Evolutionary conservation across 2,329 filamentous ascomycete species (phyloP).

Genomic region (Aspergillus fumigatus): DNA sequence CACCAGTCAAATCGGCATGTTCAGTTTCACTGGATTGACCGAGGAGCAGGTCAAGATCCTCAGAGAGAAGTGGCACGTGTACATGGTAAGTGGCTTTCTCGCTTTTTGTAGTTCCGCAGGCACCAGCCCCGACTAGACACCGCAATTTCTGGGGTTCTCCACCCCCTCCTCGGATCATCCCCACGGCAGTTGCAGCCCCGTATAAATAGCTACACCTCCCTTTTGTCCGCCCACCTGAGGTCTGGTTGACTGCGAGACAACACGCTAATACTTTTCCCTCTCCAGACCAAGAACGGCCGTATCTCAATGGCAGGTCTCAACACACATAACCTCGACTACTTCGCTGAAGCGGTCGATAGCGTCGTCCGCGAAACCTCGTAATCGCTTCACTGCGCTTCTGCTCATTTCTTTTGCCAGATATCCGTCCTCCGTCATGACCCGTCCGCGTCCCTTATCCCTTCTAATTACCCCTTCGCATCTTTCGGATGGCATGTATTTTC

Average conservation of each 20-base stretch:
- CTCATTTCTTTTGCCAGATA: slow-evolving; percentile 6
- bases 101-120: background rate
- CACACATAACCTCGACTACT: slow-evolving; percentile 85
- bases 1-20: slow-evolving; percentile 99
- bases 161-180: background rate
- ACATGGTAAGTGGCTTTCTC: slow-evolving; percentile 38
- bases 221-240: too few species aligned
- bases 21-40: slow-evolving; percentile 67
- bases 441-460: slow-evolving; percentile 1
- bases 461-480: slow-evolving; percentile 1
- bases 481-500: background rate
- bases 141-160: background rate
- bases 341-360: slow-evolving; percentile 82
- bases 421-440: background rate
- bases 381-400: background rate
- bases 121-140: background rate
- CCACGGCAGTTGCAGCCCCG: background rate
- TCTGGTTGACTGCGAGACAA: background rate
- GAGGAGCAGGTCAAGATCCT: slow-evolving; percentile 45
- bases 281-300: slow-evolving; percentile 83
- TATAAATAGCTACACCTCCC: too few species aligned
- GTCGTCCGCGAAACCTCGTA: slow-evolving; percentile 56
- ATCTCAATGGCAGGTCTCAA: slow-evolving; percentile 99
- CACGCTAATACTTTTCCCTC: slow-evolving; percentile 3
- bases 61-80: slow-evolving; percentile 47